Evolutionary conservation across 2,329 filamentous ascomycete genomes (phyloP).

Genomic region (Ophiosphaerella herpotricha): DNA sequence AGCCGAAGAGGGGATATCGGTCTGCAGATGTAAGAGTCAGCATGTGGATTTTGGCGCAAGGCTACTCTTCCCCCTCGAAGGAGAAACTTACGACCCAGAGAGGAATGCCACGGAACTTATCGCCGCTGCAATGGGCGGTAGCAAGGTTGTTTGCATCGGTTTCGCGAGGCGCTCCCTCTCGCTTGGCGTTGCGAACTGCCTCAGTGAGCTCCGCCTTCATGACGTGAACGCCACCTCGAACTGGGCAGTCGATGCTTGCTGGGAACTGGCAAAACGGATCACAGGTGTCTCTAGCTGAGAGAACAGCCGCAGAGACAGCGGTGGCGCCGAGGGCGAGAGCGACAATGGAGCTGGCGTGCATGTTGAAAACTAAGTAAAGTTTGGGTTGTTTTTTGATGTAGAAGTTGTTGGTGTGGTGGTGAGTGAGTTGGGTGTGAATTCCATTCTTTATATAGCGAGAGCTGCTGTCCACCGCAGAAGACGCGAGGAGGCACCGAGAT

Average conservation of each 20-base stretch:
- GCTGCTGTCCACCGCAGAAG: neutral
- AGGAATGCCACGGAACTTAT: neutral
- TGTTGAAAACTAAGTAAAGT: neutral
- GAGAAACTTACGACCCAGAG: neutral
- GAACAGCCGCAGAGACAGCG: constrained; percentile 3
- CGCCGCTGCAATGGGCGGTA: neutral
- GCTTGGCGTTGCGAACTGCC: neutral
- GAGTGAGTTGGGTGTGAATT: neutral
- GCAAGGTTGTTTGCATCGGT: neutral
- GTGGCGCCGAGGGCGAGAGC: constrained; percentile 6
- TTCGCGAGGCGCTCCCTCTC: neutral
- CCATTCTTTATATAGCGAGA: neutral
- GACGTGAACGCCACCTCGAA: neutral
- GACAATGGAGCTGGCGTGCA: constrained; percentile 7
- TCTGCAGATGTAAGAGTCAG: neutral
- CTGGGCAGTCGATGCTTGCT: neutral
- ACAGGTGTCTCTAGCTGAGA: neutral
- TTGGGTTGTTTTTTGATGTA: neutral
- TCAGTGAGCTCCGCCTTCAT: neutral
- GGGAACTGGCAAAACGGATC: neutral
- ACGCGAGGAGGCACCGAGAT: neutral
- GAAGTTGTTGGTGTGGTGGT: neutral
- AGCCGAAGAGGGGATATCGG: neutral
- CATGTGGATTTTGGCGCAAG: neutral
- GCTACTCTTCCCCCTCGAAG: neutral